phyloP scores from a whole-genome alignment of 306 rosid genomes.

The Aeschynomene evenia region DNA sequence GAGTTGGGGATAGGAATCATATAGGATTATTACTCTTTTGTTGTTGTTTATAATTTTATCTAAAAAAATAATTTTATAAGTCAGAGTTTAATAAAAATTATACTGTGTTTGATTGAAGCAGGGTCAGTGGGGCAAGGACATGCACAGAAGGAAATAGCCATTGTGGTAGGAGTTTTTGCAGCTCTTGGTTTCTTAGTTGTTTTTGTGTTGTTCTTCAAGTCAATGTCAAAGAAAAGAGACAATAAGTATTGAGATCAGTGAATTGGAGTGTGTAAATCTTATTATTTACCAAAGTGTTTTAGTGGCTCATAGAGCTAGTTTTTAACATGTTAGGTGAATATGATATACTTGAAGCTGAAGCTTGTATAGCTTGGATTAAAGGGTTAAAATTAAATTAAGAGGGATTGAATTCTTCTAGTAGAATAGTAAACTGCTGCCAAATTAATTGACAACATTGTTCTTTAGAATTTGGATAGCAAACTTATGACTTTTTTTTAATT shows the following conservation, averaged over 20 bases:
- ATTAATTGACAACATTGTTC: too few species aligned
- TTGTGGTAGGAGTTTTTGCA: constrained; percentile 71
- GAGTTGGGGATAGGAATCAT: background rate
- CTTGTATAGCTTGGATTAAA: background rate
- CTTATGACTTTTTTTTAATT: too few species aligned
- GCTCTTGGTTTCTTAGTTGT: constrained; percentile 57
- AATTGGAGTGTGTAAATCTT: background rate
- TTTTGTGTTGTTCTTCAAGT: constrained; percentile 45
- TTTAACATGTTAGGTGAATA: background rate
- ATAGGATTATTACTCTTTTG: background rate
- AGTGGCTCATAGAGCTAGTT: background rate
- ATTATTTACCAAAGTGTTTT: too few species aligned
- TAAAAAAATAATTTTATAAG: too few species aligned
- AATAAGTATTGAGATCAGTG: constrained; percentile 33
- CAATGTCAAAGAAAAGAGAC: constrained; percentile 42
- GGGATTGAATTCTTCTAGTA: background rate
- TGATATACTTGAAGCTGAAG: background rate
- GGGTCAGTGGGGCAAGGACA: constrained; percentile 39
- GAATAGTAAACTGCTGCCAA: too few species aligned
- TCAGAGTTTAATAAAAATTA: background rate
- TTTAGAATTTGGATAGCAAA: too few species aligned
- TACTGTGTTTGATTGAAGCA: constrained; percentile 27
- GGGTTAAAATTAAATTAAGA: background rate
- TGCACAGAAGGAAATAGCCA: constrained; percentile 56
- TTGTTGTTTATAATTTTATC: background rate